Evolutionary conservation across 768 basidiomycete genomes (phyloP), one percentile per base, ranked within the genome.

Genomic region (Serpula lacrymans): DNA sequence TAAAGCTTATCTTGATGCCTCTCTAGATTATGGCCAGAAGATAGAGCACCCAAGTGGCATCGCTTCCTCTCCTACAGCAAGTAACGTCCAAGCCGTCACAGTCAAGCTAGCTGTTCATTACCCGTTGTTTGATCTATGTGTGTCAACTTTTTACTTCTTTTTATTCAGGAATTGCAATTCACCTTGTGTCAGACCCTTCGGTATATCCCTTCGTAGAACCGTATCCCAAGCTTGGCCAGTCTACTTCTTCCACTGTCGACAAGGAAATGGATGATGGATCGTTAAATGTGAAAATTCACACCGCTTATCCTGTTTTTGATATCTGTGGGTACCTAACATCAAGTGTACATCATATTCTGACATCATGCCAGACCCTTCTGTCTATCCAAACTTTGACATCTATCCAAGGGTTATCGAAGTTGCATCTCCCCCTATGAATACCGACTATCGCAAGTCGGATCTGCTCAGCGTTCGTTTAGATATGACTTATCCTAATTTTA

Each of bases 381-480:
- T 26, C 23, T 53, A 52, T 25, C 51, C 65, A 6, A 40, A 52
- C 37, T 50, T 67, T 35, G 46, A 51, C 23, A 46, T 55, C 27
- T 55, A 54, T 30, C 53, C 71, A 4, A 11, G 48, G n/a, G 25
- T 42, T 30, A n/a, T n/a, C n/a, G n/a, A n/a, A n/a, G n/a, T n/a
- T n/a, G n/a, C n/a, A n/a, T n/a, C n/a, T n/a, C n/a, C 53, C 12
- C 48, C 49, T 21, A 34, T 37, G 29, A 31, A 33, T 17, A 46
- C 33, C 25, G 20, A 12, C 22, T 29, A 12, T 6, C 17, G 3
- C 26, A 33, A 14, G 14, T 18, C 20, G 22, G 22, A 16, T 13
- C n/a, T 13, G 5, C 17, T 24, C 30, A 24, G 29, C 11, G 36
- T 35, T 18, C 7, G 40, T 39, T 32, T 43, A 26, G 21, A 27